A percentile compares a stretch with the other conserved stretches of the same genome.
Evolutionary conservation across 495 filamentous ascomycete species (phyloP).

Genomic region (Aspergillus hancockii): DNA sequence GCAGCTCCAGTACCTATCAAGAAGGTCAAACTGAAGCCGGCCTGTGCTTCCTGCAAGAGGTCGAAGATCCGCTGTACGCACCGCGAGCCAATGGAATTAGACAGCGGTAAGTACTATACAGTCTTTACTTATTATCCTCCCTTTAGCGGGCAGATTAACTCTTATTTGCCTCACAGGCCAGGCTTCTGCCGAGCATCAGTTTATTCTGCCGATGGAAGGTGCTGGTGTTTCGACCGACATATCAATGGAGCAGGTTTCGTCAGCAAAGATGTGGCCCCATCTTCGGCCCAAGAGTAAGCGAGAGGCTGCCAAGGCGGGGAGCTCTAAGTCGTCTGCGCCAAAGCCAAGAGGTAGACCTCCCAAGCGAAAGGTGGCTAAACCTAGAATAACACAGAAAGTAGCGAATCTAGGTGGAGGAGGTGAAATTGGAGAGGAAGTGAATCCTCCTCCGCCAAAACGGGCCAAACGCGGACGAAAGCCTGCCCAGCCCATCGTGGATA

Average conservation of each 20-base stretch:
- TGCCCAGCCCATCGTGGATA: background rate
- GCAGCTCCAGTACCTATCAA: background rate
- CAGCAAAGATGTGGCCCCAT: background rate
- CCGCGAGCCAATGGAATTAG: slow-evolving; percentile 5
- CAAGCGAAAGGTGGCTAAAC: background rate
- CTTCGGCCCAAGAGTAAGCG: background rate
- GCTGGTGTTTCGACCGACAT: background rate
- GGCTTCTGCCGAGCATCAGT: background rate
- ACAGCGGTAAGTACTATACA: background rate
- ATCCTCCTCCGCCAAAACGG: background rate
- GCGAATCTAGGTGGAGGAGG: background rate
- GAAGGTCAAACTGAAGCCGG: slow-evolving; percentile 10
- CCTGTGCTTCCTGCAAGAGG: slow-evolving; percentile 16
- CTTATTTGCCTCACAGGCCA: no score
- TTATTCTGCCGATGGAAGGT: background rate
- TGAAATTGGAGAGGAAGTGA: background rate
- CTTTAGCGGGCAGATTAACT: background rate
- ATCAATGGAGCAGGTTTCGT: no score
- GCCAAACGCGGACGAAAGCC: background rate
- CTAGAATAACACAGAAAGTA: background rate
- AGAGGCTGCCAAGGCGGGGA: background rate
- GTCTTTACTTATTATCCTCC: background rate
- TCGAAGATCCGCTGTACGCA: slow-evolving; percentile 22
- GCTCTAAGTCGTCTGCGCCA: background rate
- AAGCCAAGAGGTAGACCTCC: background rate